Base-by-base conservation (phyloP, 805 yeast genomes). In the Tetrapisispora nanseiensis region DNA sequence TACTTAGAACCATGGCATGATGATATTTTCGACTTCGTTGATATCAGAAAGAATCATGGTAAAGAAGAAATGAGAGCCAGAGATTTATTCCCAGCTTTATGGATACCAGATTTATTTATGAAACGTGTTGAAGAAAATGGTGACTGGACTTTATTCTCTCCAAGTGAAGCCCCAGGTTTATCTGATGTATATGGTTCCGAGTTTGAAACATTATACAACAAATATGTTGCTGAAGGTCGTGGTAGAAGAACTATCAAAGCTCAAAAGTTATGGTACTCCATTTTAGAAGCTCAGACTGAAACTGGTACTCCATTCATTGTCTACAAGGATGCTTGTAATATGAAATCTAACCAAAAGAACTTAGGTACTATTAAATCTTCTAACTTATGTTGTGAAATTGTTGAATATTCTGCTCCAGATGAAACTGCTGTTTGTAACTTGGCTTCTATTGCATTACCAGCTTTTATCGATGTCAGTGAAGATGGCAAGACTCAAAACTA, bases 1-100 rank as follows among this genome's bases (percentile, higher is more conserved):
- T 89, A 87, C 63, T 64, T 89, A 30, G 97, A 89, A 66, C 97
- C 97, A 40, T 89, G 97, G 97, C 97, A 89, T 59, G 75, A 82
- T 4, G 97, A 89, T 55, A 72, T 89, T 19, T 80, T 86, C 61
- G 95, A 83, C 41, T 82, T 89, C 55, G 61, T 90, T 42, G 89
- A 87, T 41, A 70, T 89, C 47, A 76, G 92, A 54, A 89, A 89
- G 66, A 90, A 87, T 59, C 95, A 89, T 59, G 97, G 97, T 33
- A 86, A 85, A 54, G 97, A 89, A 62, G 97, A 89, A 61, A 65
- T 76, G 50, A 75, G 97, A 54, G 95, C 97, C 1, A 75, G 97
- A 52, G 97, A 90, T 61, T 68, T 89, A 49, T 89, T 90, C 66
- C 77, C 80, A 55, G 97, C 95, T 1, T 69, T 89, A 40, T 89